A percentile compares a stretch with the other conserved stretches of the same genome.
Conservation (phyloP, 257 asterid species). For the Linderniella brevidens region DNA sequence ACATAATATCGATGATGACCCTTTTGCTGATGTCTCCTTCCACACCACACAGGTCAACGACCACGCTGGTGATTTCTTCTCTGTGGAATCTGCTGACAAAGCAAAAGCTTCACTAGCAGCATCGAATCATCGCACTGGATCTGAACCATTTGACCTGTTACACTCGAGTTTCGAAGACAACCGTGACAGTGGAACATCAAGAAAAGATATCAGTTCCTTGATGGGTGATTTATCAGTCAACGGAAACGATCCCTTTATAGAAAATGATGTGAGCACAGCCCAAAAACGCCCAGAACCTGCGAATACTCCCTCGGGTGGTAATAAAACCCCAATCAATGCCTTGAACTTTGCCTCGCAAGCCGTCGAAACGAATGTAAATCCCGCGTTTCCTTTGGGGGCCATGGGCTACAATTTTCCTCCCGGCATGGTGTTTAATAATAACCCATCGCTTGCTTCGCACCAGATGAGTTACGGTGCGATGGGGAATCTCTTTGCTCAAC, state of each 20-base stretch:
- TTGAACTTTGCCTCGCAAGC: conserved; percentile 46
- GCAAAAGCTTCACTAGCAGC: conserved; percentile 20
- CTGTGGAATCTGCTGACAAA: conserved; percentile 40
- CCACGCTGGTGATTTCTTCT: conserved; percentile 42
- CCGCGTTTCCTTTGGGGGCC: conserved; percentile 44
- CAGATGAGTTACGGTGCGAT: conserved; percentile 41
- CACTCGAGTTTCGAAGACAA: conserved; percentile 30
- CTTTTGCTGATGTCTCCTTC: conserved; percentile 90
- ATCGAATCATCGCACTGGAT: conserved; percentile 25
- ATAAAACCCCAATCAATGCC: conserved; percentile 21
- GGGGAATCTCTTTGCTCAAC: conserved; percentile 68
- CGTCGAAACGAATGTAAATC: conserved; percentile 32
- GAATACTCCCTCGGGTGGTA: conserved; percentile 18
- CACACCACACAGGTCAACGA: conserved; percentile 34
- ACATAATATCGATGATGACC: conserved; percentile 59
- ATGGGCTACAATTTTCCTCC: conserved; percentile 50
- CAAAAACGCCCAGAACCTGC: conserved; percentile 18
- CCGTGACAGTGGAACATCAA: conserved; percentile 19
- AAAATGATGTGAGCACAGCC: conserved; percentile 15
- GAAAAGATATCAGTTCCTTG: conserved; percentile 33
- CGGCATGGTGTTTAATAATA: conserved; percentile 50
- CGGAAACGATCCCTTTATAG: conserved; percentile 32
- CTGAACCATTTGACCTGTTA: conserved; percentile 50
- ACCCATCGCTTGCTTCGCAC: conserved; percentile 46
- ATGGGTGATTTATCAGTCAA: conserved; percentile 44